Evolutionary conservation across 208 protist genomes (phyloP), one percentile per base, ranked within the genome.

Genomic region (Tritrichomonas musculus): DNA sequence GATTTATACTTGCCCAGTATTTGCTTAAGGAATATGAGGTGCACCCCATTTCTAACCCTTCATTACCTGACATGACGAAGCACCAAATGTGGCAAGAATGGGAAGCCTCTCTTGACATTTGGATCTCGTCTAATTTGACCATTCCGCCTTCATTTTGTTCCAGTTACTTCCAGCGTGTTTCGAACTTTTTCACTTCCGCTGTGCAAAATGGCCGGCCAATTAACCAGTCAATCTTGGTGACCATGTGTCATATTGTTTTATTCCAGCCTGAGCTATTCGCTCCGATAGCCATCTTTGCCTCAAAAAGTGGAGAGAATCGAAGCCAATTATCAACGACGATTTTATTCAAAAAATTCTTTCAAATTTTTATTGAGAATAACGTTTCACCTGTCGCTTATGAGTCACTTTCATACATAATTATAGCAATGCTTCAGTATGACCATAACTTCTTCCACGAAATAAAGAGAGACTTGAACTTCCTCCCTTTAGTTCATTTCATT

Each of bases 31-130:
- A 25, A 27, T 88, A 88, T 60, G 47, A 57, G n/a, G 77, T 57
- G 11, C 77, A 88, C 39, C 77, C 77, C 20, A 47, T 88, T 88
- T 88, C 77, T 33, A n/a, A 88, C 39, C 77, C 77, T 33, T 55
- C 41, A 17, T 57, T 88, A 2, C 47, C 77, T 39, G 47, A 57
- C 39, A 60, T 88, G 47, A 88, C 47, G 9, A 25, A 47, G 11
- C 77, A 88, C 57, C 77, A 25, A 20, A 3, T 88, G 0, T 88
- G 77, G 77, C 41, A 53, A 33, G n/a, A 88, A 57, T 88, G 77
- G 77, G 47, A 57, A n/a, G 14, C 41, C 39, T 39, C 77, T 57
- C 25, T 88, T 20, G 77, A 88, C n/a, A 25, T 53, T 39, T 88
- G 77, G 77, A 57, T 88, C 47, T 57, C 77, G 0, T 57, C 77